Evolutionary conservation across 2,329 filamentous ascomycete species (phyloP).

Genomic region (Fusarium illudens): DNA sequence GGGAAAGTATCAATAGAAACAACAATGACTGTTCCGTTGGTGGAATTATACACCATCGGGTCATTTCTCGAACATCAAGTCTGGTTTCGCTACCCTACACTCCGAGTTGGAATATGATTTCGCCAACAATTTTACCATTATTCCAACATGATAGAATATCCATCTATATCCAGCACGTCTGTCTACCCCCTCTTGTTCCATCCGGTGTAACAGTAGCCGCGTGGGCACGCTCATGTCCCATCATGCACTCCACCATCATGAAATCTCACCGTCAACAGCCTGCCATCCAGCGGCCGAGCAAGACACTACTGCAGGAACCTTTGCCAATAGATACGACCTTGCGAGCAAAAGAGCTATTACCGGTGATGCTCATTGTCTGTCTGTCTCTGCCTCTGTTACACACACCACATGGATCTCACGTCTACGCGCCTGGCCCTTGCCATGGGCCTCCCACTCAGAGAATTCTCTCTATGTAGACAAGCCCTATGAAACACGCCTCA

Average conservation of each 20-base stretch:
- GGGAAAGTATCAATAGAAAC: too few species aligned
- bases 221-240: constrained; percentile 17
- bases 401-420: too few species aligned
- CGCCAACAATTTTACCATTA: not conserved
- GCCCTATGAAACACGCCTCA: constrained; percentile 26
- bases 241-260: constrained; percentile 9
- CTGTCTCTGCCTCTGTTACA: not conserved
- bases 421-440: constrained; percentile 17
- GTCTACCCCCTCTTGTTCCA: not conserved
- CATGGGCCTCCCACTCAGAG: constrained; percentile 15
- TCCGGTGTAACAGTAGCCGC: not conserved
- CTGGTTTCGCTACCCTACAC: not conserved
- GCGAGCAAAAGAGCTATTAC: not conserved
- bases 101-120: too few species aligned
- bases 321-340: not conserved
- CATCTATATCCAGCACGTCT: not conserved
- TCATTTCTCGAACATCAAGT: too few species aligned
- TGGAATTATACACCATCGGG: too few species aligned
- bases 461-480: constrained; percentile 19
- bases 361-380: not conserved
- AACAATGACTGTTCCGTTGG: too few species aligned
- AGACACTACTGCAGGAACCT: not conserved
- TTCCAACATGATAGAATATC: not conserved
- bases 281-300: not conserved
- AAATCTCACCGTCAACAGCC: not conserved